Percentiles rank a stretch among this genome's conserved stretches.
Conservation (phyloP, 75 land plant species). For the Selaginella moellendorffii region DNA sequence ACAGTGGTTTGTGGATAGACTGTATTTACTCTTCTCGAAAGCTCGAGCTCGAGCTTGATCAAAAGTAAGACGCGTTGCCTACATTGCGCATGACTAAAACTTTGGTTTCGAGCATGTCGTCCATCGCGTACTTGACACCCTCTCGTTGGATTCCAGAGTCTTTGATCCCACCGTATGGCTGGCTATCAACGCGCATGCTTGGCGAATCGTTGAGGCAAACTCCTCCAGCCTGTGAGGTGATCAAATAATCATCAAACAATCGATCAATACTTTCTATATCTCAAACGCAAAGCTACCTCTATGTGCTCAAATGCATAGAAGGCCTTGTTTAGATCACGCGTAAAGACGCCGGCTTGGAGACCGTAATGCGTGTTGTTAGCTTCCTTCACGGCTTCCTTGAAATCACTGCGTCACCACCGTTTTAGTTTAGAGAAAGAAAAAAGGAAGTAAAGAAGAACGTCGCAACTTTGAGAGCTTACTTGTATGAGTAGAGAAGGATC, state of each 20-base stretch:
- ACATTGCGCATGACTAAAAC: slow-evolving; percentile 35
- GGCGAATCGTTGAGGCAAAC: slow-evolving; percentile 31
- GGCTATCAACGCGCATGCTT: slow-evolving; percentile 28
- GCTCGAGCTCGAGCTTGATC: too few species aligned
- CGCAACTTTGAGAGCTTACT: slow-evolving; percentile 11
- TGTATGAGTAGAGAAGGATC: slow-evolving; percentile 26
- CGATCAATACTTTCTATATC: too few species aligned
- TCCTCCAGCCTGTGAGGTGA: slow-evolving; percentile 24
- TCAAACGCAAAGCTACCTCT: slow-evolving; percentile 12
- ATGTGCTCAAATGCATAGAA: slow-evolving; percentile 38
- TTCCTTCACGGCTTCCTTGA: slow-evolving; percentile 26
- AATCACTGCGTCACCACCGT: slow-evolving; percentile 15
- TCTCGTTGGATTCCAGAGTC: slow-evolving; percentile 33
- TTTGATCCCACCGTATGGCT: slow-evolving; percentile 33
- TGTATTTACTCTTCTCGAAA: too few species aligned
- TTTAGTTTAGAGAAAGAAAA: too few species aligned
- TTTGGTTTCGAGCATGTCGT: slow-evolving; percentile 31
- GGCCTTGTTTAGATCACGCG: slow-evolving; percentile 30
- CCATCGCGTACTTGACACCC: slow-evolving; percentile 36
- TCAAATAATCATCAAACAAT: background rate
- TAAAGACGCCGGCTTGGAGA: slow-evolving; percentile 29
- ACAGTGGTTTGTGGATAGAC: too few species aligned
- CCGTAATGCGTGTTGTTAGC: slow-evolving; percentile 31
- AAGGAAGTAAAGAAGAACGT: too few species aligned
- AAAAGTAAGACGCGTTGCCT: too few species aligned